Base-by-base conservation (phyloP, 768 basidiomycete genomes). In the Lyophyllum shimeji region DNA sequence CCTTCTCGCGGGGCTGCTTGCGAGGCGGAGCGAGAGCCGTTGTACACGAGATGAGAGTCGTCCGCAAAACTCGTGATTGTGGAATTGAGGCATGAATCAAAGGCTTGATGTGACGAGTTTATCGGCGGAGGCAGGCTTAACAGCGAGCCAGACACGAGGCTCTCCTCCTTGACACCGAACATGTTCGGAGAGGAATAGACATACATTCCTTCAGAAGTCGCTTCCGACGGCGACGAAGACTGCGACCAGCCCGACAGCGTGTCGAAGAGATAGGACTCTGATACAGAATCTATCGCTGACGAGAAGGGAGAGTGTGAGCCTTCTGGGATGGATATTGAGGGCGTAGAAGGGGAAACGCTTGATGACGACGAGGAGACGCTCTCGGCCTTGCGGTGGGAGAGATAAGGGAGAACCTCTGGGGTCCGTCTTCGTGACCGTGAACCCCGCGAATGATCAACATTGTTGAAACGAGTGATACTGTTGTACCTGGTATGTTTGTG, bases 391-490 rank as follows among this genome's bases (percentile, higher is more conserved):
- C 68, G 70, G 55, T 64, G 66, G 27, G 66, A 25, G 37, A 63
- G 55, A 55, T 73, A 72, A 29, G 66, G 65, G 33, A 60, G 56
- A 9, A 69, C 66, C 40, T 74, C 74, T 15, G 69, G 67, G 1
- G 75, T 73, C 64, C 71, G 73, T 60, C 75, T 69, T 55, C 76
- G 64, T 43, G 71, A 67, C 6, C 76, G 71, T 34, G 65, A 49
- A 27, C 65, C 64, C 3, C 76, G 69, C 8, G 72, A 71, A 40
- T 69, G 63, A 50, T 77, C 77, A 21, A 70, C 71, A 54, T 74
- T 77, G 53, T 74, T 77, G 66, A 77, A 79, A 44, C 79, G 71
- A 23, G 78, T 81, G 56, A 81, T 78, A 55, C 78, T 80, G 56
- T 81, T 82, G 61, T 82, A 82, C 61, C 80, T 81, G 55, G 34